Base-by-base conservation (phyloP, 352 stramenopile species). In the Globisporangium alternatum region DNA sequence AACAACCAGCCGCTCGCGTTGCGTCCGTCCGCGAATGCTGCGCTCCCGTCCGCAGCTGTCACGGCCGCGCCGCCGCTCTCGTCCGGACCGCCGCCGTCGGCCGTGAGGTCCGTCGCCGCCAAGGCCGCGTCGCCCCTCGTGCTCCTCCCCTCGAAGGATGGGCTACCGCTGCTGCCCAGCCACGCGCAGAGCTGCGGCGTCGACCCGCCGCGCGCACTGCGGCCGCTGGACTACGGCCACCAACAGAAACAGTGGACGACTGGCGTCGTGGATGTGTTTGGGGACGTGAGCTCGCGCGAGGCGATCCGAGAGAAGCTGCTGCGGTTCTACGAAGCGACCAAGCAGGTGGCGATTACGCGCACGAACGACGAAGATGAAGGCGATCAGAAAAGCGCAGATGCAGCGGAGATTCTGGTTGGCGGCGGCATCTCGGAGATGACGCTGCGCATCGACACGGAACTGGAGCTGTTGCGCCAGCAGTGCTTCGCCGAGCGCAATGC, bases 401-500 rank as follows among this genome's bases (percentile, higher is more conserved):
- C 8, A 22, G 22, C 31, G 33, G 21, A 44, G 35, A 44, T 25
- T 10, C 9, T 15, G 15, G 54, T 86, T 28, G 76, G 63, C 44
- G 28, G 15, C 2, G 49, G 49, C 17, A 22, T 66, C 12, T 66
- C 56, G 30, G 84, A 93, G 68, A 84, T 87, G 77, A 90, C 80
- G 65, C 74, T 93, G 60, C 82, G 83, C 56, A 79, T 89, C 37
- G 85, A 93, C 74, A 88, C 77, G 53, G 81, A 91, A 66, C 68
- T 93, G 35, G 85, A 93, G 70, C 66, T 92, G 45, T 64, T 90
- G 62, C 80, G 85, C 3, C 80, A 75, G 37, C 73, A 78, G 54
- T 93, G 85, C 78, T 93, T 93, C 65, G 79, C 80, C 13, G 73
- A 84, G 48, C 85, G 85, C 65, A 93, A 93, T 37, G 78, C 81